These are phyloP conservation scores for Neodidymelliopsis sp. DNA, from an alignment of 2,329 filamentous ascomycete species.

Conservation along the genomic window DNA sequence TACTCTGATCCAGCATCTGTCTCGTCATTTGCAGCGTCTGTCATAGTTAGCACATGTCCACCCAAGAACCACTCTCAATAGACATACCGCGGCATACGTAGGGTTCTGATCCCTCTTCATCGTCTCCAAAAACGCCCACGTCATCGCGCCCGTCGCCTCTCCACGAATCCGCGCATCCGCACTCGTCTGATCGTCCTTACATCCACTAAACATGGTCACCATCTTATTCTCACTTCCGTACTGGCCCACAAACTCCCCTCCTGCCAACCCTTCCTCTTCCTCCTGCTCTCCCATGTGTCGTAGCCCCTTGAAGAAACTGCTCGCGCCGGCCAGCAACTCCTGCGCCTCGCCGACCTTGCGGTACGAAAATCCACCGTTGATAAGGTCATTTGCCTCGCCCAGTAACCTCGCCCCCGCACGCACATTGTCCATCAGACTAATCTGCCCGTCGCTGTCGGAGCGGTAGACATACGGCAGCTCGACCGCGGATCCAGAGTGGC, in stretches of 20 bases:
- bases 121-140: constrained; percentile 56
- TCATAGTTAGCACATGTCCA: not conserved
- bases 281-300: constrained; percentile 56
- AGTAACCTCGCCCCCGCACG: constrained; percentile 60
- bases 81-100: constrained; percentile 51
- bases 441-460: constrained; percentile 63
- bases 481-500: constrained; percentile 66
- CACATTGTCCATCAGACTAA: constrained; percentile 64
- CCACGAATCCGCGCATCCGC: constrained; percentile 58
- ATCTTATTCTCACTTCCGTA: constrained; percentile 56
- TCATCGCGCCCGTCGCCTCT: constrained; percentile 56
- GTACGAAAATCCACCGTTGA: constrained; percentile 61
- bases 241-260: constrained; percentile 52
- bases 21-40: constrained; percentile 52
- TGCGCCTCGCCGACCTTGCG: constrained; percentile 59
- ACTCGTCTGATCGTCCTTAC: constrained; percentile 60
- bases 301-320: constrained; percentile 62
- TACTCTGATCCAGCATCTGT: constrained; percentile 47
- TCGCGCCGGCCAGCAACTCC: constrained; percentile 62
- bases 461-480: constrained; percentile 67
- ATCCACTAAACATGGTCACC: constrained; percentile 61
- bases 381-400: constrained; percentile 58
- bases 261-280: constrained; percentile 53
- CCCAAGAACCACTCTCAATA: too few species aligned
- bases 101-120: constrained; percentile 50